Conservation (phyloP, 345 rosid genomes). For the Euphorbia peplus region DNA sequence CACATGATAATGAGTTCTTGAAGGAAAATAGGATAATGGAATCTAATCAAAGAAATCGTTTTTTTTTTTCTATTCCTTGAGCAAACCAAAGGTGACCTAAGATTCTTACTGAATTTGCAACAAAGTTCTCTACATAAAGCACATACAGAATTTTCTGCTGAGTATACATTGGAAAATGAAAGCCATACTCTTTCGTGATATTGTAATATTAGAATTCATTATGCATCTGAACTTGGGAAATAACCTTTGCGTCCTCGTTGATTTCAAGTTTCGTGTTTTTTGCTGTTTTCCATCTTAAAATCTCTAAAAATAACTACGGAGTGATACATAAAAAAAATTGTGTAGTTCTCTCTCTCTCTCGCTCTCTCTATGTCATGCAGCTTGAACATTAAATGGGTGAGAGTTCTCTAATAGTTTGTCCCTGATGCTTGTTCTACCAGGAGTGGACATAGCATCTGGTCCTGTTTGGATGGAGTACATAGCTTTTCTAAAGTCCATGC, state of each 20-base stretch:
- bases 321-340: not conserved
- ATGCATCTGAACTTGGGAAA: not conserved
- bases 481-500: constrained; percentile 70
- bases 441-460: constrained; percentile 86
- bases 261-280: not conserved
- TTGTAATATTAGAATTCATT: not conserved
- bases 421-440: constrained; percentile 46
- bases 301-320: not conserved
- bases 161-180: not conserved
- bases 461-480: constrained; percentile 94
- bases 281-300: not conserved
- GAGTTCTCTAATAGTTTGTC: constrained; percentile 6
- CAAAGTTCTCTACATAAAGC: not conserved
- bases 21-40: not conserved
- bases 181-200: not conserved
- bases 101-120: not conserved
- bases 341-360: too few species aligned
- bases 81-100: not conserved
- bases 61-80: not conserved
- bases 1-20: constrained; percentile 1
- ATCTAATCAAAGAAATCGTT: not conserved
- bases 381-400: not conserved
- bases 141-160: not conserved
- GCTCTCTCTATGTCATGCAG: not conserved
- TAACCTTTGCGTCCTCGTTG: not conserved